Evolutionary conservation across 345 rosid genomes (phyloP), one percentile per base, ranked within the genome.

Genomic region (Durio zibethinus): DNA sequence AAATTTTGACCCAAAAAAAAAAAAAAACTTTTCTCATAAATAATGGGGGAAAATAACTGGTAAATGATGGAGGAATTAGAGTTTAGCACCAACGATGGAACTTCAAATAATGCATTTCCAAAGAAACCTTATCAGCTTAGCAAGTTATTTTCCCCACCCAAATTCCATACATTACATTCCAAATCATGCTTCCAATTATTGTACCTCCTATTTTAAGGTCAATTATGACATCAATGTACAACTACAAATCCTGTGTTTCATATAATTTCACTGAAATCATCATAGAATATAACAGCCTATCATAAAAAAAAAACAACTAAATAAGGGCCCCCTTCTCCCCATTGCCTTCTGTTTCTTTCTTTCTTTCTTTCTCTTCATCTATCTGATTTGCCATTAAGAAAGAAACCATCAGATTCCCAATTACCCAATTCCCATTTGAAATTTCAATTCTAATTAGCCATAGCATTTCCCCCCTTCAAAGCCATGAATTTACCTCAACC

Each of bases 371-470:
- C n/a, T 47, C 20, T 15, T 14, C 75, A 56, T 70, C 76, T 52
- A 33, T 31, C 61, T 8, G 42, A 20, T 47, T 73, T 75, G 82
- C 86, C 69, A 79, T 72, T 79, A 52, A 81, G 61, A 14, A 31
- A 15, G 21, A 40, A 73, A 72, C 79, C 8, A 78, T 71, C 47
- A 80, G 61, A 78, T 76, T 56, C 84, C 89, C 82, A 82, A 84
- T 78, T 59, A 69, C 82, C 83, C 87, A 80, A 86, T 80, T 74
- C 69, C 77, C 62, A 78, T 72, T 79, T 61, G 57, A 72, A 66
- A 25, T 29, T 65, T 52, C 57, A 53, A 63, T 33, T 4, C 5
- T 16, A 36, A 62, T 18, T 14, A 6, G 9, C n/a, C 38, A 50
- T 31, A 48, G 29, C 15, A 27, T 29, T 38, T 27, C 2, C 54